Evolutionary conservation across 2,329 filamentous ascomycete genomes (phyloP), one percentile per base, ranked within the genome.

Genomic region (Gremmenia infestans): DNA sequence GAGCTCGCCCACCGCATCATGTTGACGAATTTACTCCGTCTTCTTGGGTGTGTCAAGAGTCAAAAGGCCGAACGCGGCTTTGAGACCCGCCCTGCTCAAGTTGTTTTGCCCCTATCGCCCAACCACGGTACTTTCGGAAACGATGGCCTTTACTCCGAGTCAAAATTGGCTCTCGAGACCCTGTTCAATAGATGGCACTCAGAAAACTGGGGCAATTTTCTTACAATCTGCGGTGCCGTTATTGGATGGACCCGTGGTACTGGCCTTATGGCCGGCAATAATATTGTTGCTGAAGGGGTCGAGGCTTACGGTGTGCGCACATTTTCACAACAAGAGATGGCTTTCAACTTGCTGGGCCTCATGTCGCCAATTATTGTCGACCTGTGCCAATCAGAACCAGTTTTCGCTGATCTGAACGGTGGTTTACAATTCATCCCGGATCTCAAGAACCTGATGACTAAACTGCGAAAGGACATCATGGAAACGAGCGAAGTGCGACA

Each of bases 181-280:
- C 83, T 99, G 39, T 97, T 99, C 83, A 97, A 96, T 78, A 85
- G 94, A 65, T 99, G 94, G 94, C 88, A 96, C 74, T 96, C 94
- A 0, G 94, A 99, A 77, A 92, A 85, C 77, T 99, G 94, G 94
- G 87, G 85, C 63, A 93, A 93, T 76, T 99, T 95, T 78, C 90
- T 99, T 67, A 97, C 93, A 58, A 94, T 99, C 66, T 99, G 94
- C 67, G 94, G 94, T 78, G 93, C 93, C 60, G 91, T 97, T 73
- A 99, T 99, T 71, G 94, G 94, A 60, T 99, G 94, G 94, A 99
- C 94, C 65, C 93, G 94, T 76, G 94, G 93, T 63, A 99, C 94
- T 61, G 94, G 94, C 71, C 85, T 99, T 67, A 99, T 99, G 93
- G 89, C 88, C 64, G 92, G 89, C 69, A 97, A 97, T 81, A 97